Base-by-base conservation (phyloP, 2,329 filamentous ascomycete species). In the Coniochaeta sp. region DNA sequence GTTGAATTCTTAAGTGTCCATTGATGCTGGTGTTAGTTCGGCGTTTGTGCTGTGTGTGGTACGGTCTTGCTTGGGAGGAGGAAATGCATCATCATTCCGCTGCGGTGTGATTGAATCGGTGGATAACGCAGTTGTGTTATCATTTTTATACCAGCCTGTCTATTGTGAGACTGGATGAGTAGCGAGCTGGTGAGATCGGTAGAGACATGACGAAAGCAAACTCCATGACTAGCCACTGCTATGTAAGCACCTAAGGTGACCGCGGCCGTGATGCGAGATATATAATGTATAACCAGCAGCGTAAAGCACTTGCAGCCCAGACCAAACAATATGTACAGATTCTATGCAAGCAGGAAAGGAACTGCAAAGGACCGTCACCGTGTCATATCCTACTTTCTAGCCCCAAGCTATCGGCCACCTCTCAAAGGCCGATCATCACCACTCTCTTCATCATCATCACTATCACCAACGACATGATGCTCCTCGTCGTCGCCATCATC, bases 391-490 rank as follows among this genome's bases (percentile, higher is more conserved):
- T 40, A 5, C 16, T 19, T 38, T 6, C 38, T 3, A 40, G 5
- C 6, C 38, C 3, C 16, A 11, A n/a, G 38, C 17, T 19, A 40
- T n/a, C 38, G 38, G 19, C 43, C 47, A 28, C 47, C 47, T 24
- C 47, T 52, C 47, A 52, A 31, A 26, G 47, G 47, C 47, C 47
- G 19, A 31, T 52, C 47, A 52, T 52, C 47, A n/a, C 47, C 47
- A 52, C 47, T 52, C 4, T 78, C 74, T 6, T 76, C 74, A 14
- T 74, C 74, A 59, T 72, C 77, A 59, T 78, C 77, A 58, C 77
- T 77, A 14, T 78, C 80, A 5, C 81, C 81, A 57, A 84, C 75
- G 1, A 81, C 79, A 64, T 83, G 81, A 63, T 79, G 76, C 26
- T 70, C 67, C 1, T 74, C 71, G 1, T 54, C 64, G 33, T 60